phyloP scores from a whole-genome alignment of 2,329 filamentous ascomycete species.

The Fusarium nurragi region DNA sequence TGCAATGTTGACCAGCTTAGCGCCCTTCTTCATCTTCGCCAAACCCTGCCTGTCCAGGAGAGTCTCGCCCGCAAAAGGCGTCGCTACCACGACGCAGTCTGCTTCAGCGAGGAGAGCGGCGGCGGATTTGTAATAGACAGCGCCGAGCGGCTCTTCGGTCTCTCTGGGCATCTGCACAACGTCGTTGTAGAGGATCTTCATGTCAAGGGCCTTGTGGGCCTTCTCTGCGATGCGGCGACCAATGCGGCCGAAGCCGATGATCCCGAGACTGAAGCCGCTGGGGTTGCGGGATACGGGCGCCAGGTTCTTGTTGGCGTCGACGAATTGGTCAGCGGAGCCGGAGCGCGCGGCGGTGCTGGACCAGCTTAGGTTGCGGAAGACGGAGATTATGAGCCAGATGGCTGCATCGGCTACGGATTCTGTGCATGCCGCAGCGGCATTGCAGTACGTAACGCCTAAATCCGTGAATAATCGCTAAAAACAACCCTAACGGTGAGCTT shows the following conservation, averaged over 20 bases:
- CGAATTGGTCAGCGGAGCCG: slow-evolving; percentile 39
- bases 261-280: slow-evolving; percentile 38
- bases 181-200: slow-evolving; percentile 45
- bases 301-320: slow-evolving; percentile 39
- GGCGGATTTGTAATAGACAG: slow-evolving; percentile 35
- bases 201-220: slow-evolving; percentile 42
- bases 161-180: slow-evolving; percentile 35
- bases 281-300: slow-evolving; percentile 42
- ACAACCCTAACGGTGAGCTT: neutral
- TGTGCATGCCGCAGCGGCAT: slow-evolving; percentile 42
- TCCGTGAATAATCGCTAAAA: neutral
- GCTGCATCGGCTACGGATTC: slow-evolving; percentile 42
- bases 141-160: slow-evolving; percentile 25
- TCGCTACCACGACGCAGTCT: slow-evolving; percentile 41
- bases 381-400: slow-evolving; percentile 45
- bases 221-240: slow-evolving; percentile 43
- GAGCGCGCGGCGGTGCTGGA: slow-evolving; percentile 41
- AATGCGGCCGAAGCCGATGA: slow-evolving; percentile 43
- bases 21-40: slow-evolving; percentile 74
- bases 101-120: slow-evolving; percentile 40
- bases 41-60: slow-evolving; percentile 63
- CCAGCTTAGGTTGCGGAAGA: slow-evolving; percentile 42
- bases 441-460: slow-evolving; percentile 42
- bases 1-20: slow-evolving; percentile 76
- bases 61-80: slow-evolving; percentile 38